These are phyloP conservation scores for Euryodendron excelsum DNA, from an alignment of 148 eudicot species.

Conservation along the genomic window DNA sequence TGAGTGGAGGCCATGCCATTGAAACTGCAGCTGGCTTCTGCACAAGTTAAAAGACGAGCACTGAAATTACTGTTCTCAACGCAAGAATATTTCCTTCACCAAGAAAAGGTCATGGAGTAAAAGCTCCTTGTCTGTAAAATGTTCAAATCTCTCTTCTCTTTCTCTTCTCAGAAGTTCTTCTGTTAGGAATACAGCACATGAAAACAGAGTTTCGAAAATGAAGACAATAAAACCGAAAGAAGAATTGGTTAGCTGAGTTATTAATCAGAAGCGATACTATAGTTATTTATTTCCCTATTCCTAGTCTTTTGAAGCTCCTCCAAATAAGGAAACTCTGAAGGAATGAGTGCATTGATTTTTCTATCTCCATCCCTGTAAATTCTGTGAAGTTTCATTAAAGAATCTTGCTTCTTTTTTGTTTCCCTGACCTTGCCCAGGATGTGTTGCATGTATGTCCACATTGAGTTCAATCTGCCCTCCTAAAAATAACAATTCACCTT, in stretches of 20 bases:
- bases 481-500: no score
- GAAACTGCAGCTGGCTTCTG: constrained; percentile 24
- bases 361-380: background rate
- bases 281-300: background rate
- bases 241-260: background rate
- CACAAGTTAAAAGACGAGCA: constrained; percentile 13
- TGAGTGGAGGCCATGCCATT: constrained; percentile 30
- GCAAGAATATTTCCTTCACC: background rate
- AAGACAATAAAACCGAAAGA: background rate
- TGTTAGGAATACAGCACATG: background rate
- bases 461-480: no score
- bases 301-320: background rate
- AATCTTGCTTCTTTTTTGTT: background rate
- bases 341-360: background rate
- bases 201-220: background rate
- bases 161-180: background rate
- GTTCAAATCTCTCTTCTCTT: constrained; percentile 6
- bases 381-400: background rate
- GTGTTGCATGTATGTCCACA: background rate
- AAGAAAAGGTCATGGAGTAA: constrained; percentile 6
- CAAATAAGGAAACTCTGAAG: no score
- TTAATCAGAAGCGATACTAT: no score
- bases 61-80: background rate
- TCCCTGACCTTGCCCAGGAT: background rate
- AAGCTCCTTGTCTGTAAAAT: constrained; percentile 4